A percentile compares a stretch with the other conserved stretches of the same genome.
Evolutionary conservation across 2,329 filamentous ascomycete genomes (phyloP).

Genomic region (Pochonia chlamydosporia): DNA sequence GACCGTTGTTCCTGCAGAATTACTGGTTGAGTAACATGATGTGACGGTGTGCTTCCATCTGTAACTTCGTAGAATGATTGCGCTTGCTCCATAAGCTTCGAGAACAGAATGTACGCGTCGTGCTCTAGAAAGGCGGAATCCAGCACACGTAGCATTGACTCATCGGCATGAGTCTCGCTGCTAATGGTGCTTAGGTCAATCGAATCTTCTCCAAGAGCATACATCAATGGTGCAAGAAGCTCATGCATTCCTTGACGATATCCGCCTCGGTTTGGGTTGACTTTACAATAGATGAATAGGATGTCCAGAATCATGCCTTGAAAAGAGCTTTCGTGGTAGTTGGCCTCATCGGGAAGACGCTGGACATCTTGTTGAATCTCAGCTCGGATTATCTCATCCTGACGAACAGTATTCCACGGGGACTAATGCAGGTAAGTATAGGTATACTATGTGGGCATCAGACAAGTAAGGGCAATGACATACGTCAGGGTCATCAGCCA

Average conservation of each 20-base stretch:
- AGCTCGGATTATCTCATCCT: conserved; percentile 75
- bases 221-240: conserved; percentile 80
- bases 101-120: conserved; percentile 83
- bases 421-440: conserved; percentile 50
- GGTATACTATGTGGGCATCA: background rate
- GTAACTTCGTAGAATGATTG: conserved; percentile 78
- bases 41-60: conserved; percentile 10
- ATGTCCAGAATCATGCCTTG: conserved; percentile 83
- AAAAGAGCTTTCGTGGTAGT: conserved; percentile 74
- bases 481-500: conserved; percentile 70
- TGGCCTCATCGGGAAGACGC: conserved; percentile 83
- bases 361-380: conserved; percentile 96
- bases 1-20: conserved; percentile 32
- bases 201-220: conserved; percentile 78
- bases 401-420: conserved; percentile 81
- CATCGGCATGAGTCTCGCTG: conserved; percentile 32
- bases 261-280: conserved; percentile 76
- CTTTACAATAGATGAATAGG: conserved; percentile 90
- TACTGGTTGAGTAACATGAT: conserved; percentile 12
- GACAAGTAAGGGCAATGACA: conserved; percentile 17
- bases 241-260: conserved; percentile 99
- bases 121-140: conserved; percentile 77
- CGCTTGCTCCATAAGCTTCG: conserved; percentile 79
- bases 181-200: conserved; percentile 44
- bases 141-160: conserved; percentile 58